Conservation (phyloP, 2,329 filamentous ascomycete genomes). For the Cladosporium austrohemisphaericum region DNA sequence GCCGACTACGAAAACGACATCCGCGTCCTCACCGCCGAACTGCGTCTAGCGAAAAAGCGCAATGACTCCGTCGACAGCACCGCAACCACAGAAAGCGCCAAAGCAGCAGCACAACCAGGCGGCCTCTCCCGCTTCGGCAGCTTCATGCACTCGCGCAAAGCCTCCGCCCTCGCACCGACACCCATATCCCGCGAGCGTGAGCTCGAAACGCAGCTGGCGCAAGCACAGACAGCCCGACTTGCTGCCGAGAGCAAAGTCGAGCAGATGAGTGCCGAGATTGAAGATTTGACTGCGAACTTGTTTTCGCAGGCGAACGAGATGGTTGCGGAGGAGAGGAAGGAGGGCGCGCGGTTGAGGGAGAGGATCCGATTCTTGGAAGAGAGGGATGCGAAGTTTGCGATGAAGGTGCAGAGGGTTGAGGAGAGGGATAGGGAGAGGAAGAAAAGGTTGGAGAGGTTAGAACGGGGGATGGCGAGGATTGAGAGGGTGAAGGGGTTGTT, state of each 20-base stretch:
- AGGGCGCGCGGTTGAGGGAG: constrained; percentile 67
- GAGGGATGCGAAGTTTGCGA: constrained; percentile 69
- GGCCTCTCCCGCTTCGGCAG: constrained; percentile 39
- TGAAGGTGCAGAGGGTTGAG: constrained; percentile 66
- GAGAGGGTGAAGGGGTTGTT: constrained; percentile 65
- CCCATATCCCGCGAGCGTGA: constrained; percentile 37
- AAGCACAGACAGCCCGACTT: constrained; percentile 63
- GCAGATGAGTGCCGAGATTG: constrained; percentile 67
- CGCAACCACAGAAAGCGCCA: constrained; percentile 20
- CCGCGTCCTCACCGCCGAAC: constrained; percentile 51
- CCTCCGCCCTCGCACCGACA: constrained; percentile 24
- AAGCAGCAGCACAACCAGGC: constrained; percentile 20
- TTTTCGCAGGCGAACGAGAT: constrained; percentile 86
- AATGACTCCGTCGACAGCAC: constrained; percentile 14
- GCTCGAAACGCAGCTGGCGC: constrained; percentile 60
- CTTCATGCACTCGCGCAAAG: constrained; percentile 38
- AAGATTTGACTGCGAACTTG: constrained; percentile 70
- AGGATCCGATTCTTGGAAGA: constrained; percentile 65
- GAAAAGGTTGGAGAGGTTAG: constrained; percentile 64
- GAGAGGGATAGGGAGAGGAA: constrained; percentile 66
- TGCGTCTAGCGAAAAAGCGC: constrained; percentile 25
- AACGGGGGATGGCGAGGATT: constrained; percentile 67
- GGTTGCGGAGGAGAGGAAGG: constrained; percentile 72
- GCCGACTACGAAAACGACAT: constrained; percentile 81
- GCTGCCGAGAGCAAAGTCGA: constrained; percentile 66